These are phyloP conservation scores for Marasmius sp. DNA, from an alignment of 1,284 basidiomycete species.

Conservation along the genomic window DNA sequence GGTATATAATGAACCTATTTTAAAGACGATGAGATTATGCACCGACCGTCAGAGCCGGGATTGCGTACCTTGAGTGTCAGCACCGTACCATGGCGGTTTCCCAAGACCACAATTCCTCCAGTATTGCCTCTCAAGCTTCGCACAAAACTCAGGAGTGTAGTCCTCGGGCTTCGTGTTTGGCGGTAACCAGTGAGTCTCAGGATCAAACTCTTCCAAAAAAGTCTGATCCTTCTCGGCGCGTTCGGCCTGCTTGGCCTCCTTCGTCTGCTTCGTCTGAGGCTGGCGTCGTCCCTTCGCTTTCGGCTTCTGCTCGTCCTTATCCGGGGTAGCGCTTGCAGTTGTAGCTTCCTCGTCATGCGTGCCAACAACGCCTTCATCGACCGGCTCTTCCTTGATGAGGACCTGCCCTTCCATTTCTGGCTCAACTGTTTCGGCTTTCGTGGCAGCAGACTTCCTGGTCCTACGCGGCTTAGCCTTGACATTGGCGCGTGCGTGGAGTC, in stretches of 20 bases:
- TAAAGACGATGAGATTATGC: background rate
- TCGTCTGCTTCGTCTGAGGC: conserved; percentile 45
- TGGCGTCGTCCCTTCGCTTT: conserved; percentile 45
- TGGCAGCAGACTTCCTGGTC: conserved; percentile 33
- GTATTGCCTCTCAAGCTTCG: conserved; percentile 85
- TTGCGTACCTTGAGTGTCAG: conserved; percentile 81
- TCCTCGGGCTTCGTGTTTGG: conserved; percentile 66
- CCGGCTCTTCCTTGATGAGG: conserved; percentile 37
- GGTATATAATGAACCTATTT: conserved; percentile 80
- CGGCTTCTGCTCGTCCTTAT: conserved; percentile 24
- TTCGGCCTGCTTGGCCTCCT: conserved; percentile 54
- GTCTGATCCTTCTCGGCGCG: conserved; percentile 54
- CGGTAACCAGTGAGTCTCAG: conserved; percentile 77
- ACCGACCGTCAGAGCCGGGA: background rate
- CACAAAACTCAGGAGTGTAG: conserved; percentile 85
- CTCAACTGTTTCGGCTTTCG: conserved; percentile 32
- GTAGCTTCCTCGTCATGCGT: conserved; percentile 15
- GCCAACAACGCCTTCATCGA: conserved; percentile 27
- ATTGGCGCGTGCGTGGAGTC: conserved; percentile 49
- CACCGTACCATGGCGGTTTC: conserved; percentile 93
- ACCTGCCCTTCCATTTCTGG: conserved; percentile 32
- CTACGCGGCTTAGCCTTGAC: conserved; percentile 32
- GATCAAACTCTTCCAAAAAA: conserved; percentile 74
- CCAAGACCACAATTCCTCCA: conserved; percentile 92
- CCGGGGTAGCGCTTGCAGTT: conserved; percentile 20